Base-by-base conservation (phyloP, 2,329 filamentous ascomycete genomes). In the Juglanconis oblonga region DNA sequence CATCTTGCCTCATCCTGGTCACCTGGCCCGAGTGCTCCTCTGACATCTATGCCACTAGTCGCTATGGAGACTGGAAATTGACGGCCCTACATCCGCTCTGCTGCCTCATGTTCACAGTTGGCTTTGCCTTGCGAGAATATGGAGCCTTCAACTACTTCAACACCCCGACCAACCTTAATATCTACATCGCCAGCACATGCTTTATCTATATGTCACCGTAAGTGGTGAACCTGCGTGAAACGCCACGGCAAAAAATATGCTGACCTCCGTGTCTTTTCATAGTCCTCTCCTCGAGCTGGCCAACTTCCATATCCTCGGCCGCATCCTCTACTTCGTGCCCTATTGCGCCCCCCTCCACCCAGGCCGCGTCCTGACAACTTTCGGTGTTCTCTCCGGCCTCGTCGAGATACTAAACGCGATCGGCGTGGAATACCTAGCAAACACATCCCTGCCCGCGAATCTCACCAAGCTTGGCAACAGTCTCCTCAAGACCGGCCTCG, bases 251-350 rank as follows among this genome's bases (percentile, higher is more conserved):
- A 36, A 6, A 49, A 36, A 6, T 36, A 9, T 14, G 14, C 42
- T 38, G 5, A 56, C 24, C 14, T 5, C 31, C 44, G n/a, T 40
- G 3, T 24, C 11, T 29, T 24, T 14, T 14, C 17, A 13, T 17
- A 68, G 66, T 2, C 67, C 67, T 33, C 71, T 84, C 9, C 77
- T 84, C 56, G 81, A 83, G 52, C 75, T 82, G 1, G 76, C 79
- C 47, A 84, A 86, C 67, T 86, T 85, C 70, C 78, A 83, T 66
- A 76, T 84, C 55, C 77, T 87, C 48, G 79, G 78, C 3, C 77
- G 82, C 3, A 74, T 83, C n/a, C 73, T 86, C n/a, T 80, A 79
- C 69, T 86, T 85, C 67, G 74, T 83, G 3, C 83, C 83, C 0
- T 82, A 84, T 65, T 74, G 80, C 58, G 74, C 81, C 0, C 82